Evolutionary conservation across 495 filamentous ascomycete species (phyloP), one percentile per base, ranked within the genome.

Genomic region (Penicillium roqueforti): DNA sequence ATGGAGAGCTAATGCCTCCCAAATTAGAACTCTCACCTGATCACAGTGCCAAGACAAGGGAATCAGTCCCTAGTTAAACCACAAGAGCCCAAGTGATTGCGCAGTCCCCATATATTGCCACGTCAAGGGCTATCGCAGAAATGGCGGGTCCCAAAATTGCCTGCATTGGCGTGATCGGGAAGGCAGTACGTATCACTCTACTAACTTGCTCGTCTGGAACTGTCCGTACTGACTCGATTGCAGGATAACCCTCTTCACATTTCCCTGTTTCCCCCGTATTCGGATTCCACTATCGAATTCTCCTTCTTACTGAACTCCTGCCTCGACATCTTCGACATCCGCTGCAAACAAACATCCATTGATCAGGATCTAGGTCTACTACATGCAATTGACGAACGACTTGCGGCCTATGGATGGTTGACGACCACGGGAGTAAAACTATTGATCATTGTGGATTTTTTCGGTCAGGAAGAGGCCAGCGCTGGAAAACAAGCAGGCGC

Each of bases 161-260:
- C 62, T 96, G 91, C 68, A 83, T 98, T 55, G 91, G 91, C 61
- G 76, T 98, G 20, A 95, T 98, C 61, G 92, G 92, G 45, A 91
- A 92, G 74, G 84, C 92, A 65, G 89, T 95, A 81, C 40, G 75
- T 58, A 63, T 41, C 50, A 51, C 47, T 41, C 29, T 28, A 32
- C 9, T 37, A 40, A 29, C 9, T 26, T 40, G 16, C 38, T 22
- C 22, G 14, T 23, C 58, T n/a, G 34, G 49, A 22, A 59, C 39
- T 8, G 28, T 45, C 20, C 37, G 19, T 47, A 28, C 57, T 58
- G 23, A 63, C 49, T 38, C 23, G 19, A 28, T 28, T 11, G 18
- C 63, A 98, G 93, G 95, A 97, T 73, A 95, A 96, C 68, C 93
- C 92, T 43, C 87, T 98, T 66, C 92, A 96, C 72, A 87, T 95